Evolutionary conservation across 2,329 filamentous ascomycete species (phyloP), one percentile per base, ranked within the genome.

Genomic region (Biscogniauxia mediterranea): DNA sequence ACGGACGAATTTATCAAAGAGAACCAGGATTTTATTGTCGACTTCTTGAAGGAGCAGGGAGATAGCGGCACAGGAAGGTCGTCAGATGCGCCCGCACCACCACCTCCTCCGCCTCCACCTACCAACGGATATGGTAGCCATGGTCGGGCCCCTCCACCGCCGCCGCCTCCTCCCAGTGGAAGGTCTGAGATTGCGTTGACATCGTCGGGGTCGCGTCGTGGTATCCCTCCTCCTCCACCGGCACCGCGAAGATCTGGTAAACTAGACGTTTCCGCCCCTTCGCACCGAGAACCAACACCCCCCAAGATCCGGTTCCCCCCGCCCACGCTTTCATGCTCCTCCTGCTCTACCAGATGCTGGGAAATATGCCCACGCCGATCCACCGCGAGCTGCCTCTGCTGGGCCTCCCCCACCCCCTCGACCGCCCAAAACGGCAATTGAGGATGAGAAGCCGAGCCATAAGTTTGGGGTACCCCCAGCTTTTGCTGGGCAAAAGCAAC

Each of bases 341-440:
- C 95, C 95, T 38, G 91, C 94, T 2, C 78, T 98, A 62, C 87
- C 92, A 59, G 93, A 97, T 75, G 95, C 95, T 61, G 95, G 95
- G 46, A 96, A 92, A 76, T 95, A 87, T 72, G 92, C 90, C 3
- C 82, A 88, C 77, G 76, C 59, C 73, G 83, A 75, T 68, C 80
- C 71, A 75, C 78, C 63, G 73, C 77, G 67, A 71, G 76, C 73
- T 15, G 71, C 68, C 59, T 82, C 66, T 69, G 69, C 86, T 28
- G 88, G 84, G 1, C 89, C 89, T 26, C 85, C 87, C 23, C 88
- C 89, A 46, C 89, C 89, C 11, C 88, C 86, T 15, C 80, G 86
- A 61, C 89, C 89, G 11, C 84, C 88, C 3, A 91, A 92, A 75
- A 87, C 86, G 7, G 84, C 90, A 1, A 78, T 92, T 56, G 89